A percentile compares a stretch with the other conserved stretches of the same genome.
phyloP scores from a whole-genome alignment of 768 basidiomycete species.

The Cubamyces sp. region DNA sequence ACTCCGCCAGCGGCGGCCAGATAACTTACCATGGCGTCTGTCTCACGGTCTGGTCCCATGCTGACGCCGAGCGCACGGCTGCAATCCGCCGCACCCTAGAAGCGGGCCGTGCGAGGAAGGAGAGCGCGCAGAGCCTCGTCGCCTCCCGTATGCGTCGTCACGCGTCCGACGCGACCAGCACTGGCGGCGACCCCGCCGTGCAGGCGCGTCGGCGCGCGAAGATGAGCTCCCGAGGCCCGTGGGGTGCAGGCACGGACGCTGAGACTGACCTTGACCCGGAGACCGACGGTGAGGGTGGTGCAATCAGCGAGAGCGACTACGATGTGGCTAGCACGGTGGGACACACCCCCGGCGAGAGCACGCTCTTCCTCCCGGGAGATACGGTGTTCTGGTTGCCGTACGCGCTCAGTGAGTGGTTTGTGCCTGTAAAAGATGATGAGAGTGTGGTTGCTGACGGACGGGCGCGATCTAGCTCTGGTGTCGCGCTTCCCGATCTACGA shows the following conservation, averaged over 20 bases:
- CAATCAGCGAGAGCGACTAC: slow-evolving; percentile 85
- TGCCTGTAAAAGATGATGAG: slow-evolving; percentile 10
- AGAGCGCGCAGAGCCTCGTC: slow-evolving; percentile 75
- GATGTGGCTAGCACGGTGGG: slow-evolving; percentile 81
- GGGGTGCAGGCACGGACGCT: slow-evolving; percentile 59
- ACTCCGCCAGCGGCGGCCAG: slow-evolving; percentile 41
- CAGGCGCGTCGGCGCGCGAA: slow-evolving; percentile 61
- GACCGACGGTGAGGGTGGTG: slow-evolving; percentile 75
- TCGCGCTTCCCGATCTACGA: slow-evolving; percentile 95
- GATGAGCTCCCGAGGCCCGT: slow-evolving; percentile 66
- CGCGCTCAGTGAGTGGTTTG: slow-evolving; percentile 69
- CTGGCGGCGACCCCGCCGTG: slow-evolving; percentile 53
- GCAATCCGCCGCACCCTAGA: slow-evolving; percentile 86
- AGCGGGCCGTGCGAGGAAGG: slow-evolving; percentile 75
- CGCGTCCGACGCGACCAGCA: slow-evolving; percentile 44
- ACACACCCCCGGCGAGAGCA: slow-evolving; percentile 86
- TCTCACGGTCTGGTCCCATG: slow-evolving; percentile 94
- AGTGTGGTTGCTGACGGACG: slow-evolving; percentile 1
- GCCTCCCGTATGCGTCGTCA: slow-evolving; percentile 69
- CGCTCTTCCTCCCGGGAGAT: slow-evolving; percentile 84
- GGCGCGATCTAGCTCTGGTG: slow-evolving; percentile 63
- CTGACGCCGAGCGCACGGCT: slow-evolving; percentile 82
- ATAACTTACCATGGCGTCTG: slow-evolving; percentile 90
- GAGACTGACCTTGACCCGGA: slow-evolving; percentile 74
- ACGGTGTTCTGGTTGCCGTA: slow-evolving; percentile 97